Evolutionary conservation across 202 grass and related monocot species (phyloP).

Genomic region (Sporobolus alterniflorus): DNA sequence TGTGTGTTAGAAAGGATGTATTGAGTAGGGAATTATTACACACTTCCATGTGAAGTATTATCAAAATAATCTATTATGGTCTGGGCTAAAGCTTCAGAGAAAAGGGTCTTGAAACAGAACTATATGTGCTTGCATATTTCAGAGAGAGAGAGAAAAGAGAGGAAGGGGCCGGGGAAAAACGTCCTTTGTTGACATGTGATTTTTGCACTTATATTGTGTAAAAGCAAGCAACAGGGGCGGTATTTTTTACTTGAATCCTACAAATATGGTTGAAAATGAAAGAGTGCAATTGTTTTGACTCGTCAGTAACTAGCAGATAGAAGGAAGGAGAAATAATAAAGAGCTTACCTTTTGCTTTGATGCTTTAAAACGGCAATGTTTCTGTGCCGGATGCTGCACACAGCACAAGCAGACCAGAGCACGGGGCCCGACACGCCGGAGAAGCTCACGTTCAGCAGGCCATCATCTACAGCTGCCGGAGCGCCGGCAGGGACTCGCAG

Average conservation of each 20-base stretch:
- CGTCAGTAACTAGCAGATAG: background rate
- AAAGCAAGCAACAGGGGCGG: too few species aligned
- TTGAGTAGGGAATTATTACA: background rate
- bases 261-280: background rate
- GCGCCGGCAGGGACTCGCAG: conserved; percentile 35
- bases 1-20: background rate
- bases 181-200: background rate
- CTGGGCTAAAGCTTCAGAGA: background rate
- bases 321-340: background rate
- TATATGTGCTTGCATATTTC: background rate
- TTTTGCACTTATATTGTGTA: background rate
- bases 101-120: background rate
- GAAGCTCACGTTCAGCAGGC: too few species aligned
- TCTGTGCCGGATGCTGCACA: too few species aligned
- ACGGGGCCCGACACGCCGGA: too few species aligned
- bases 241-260: background rate
- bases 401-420: too few species aligned
- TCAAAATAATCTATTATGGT: background rate
- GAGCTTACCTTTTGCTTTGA: background rate
- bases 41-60: background rate
- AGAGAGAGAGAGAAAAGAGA: background rate
- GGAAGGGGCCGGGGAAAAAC: too few species aligned
- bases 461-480: conserved; percentile 30
- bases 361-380: conserved; percentile 26
- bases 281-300: background rate